phyloP scores from a whole-genome alignment of 2,329 filamentous ascomycete genomes.

The Pseudonectria foliicola region DNA sequence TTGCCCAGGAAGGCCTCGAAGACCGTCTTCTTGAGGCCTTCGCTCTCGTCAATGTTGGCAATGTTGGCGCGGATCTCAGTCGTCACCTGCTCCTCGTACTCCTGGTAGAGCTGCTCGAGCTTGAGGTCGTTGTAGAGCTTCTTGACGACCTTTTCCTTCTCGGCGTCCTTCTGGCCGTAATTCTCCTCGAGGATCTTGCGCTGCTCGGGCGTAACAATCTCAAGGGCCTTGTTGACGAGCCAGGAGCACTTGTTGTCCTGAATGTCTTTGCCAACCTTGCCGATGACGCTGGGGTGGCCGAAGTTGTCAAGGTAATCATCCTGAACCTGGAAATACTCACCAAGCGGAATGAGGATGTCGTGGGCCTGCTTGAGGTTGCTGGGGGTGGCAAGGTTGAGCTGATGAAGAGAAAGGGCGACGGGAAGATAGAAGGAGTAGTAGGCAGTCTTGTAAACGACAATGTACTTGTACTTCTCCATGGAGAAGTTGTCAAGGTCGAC shows the following conservation, averaged over 20 bases:
- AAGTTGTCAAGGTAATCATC: conserved; percentile 99
- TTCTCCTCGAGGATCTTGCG: conserved; percentile 81
- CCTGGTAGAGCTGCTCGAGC: conserved; percentile 74
- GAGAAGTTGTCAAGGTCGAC: conserved; percentile 94
- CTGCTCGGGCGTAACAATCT: conserved; percentile 75
- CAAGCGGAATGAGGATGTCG: conserved; percentile 91
- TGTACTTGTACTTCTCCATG: conserved; percentile 92
- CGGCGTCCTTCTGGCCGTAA: conserved; percentile 86
- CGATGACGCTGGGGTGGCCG: conserved; percentile 83
- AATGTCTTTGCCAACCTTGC: conserved; percentile 98
- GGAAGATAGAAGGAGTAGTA: conserved; percentile 99
- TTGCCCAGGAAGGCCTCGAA: conserved; percentile 89
- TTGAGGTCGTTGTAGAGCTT: conserved; percentile 79
- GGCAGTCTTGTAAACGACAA: conserved; percentile 98
- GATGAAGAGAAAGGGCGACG: conserved; percentile 81
- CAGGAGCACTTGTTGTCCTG: conserved; percentile 99
- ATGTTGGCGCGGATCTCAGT: conserved; percentile 72
- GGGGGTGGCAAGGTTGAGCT: conserved; percentile 75
- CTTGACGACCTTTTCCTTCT: conserved; percentile 80
- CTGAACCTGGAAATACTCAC: conserved; percentile 98
- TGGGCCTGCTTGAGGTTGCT: conserved; percentile 85
- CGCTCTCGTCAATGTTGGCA: conserved; percentile 70
- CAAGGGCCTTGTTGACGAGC: conserved; percentile 91
- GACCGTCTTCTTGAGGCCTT: conserved; percentile 82
- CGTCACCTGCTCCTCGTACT: conserved; percentile 85